These are phyloP conservation scores for Volvox carteri DNA, from an alignment of 163 green algal species.

Conservation along the genomic window DNA sequence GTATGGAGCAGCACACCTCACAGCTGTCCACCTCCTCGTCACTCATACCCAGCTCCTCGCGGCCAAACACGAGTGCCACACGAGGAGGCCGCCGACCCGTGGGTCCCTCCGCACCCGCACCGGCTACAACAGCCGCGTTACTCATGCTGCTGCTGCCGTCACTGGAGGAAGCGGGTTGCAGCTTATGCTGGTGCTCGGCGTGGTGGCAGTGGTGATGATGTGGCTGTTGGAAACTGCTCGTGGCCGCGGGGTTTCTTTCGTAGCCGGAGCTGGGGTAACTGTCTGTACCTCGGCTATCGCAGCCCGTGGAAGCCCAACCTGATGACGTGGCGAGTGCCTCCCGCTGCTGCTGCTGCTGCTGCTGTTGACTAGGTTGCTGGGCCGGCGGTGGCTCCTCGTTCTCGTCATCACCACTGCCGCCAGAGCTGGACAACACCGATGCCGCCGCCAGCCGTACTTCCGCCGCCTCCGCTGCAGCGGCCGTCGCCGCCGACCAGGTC, in stretches of 20 bases:
- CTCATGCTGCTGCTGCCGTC: background rate
- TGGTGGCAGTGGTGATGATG: background rate
- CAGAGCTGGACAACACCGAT: background rate
- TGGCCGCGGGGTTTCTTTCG: no score
- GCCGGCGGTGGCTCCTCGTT: background rate
- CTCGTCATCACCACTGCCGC: background rate
- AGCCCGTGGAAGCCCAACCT: no score
- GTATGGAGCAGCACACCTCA: slow-evolving; percentile 67
- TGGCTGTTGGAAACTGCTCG: background rate
- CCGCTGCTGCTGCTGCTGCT: slow-evolving; percentile 1
- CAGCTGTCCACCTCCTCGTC: slow-evolving; percentile 73
- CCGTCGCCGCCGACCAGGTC: slow-evolving; percentile 5
- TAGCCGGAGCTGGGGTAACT: no score
- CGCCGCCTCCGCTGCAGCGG: slow-evolving; percentile 26
- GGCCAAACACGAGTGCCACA: slow-evolving; percentile 75
- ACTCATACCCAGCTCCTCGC: slow-evolving; percentile 73
- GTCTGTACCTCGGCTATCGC: no score
- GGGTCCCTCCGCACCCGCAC: background rate
- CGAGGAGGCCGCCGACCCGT: slow-evolving; percentile 1
- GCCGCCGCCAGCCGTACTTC: slow-evolving; percentile 4
- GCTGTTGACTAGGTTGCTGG: background rate
- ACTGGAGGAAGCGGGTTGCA: no score
- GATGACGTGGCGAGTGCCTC: no score
- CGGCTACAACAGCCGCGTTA: background rate
- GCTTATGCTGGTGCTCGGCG: no score